A percentile compares a stretch with the other conserved stretches of the same genome.
These are phyloP conservation scores for Chalciporus sphaerocephalus DNA, from an alignment of 768 basidiomycete species.

Conservation along the genomic window DNA sequence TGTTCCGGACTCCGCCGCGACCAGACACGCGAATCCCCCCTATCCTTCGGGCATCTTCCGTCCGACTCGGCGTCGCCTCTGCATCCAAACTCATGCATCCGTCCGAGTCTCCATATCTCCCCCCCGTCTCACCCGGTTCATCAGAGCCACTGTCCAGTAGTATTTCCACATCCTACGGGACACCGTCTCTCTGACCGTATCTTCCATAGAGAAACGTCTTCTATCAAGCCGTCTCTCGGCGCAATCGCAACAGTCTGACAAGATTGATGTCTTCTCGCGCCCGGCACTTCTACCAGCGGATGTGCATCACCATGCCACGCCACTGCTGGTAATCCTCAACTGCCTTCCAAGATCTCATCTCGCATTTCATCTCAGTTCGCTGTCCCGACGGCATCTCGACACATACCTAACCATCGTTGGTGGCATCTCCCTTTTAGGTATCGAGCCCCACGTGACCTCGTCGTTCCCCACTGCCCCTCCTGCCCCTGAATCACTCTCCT, in stretches of 20 bases:
- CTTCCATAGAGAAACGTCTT: not conserved
- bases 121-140: slow-evolving; percentile 17
- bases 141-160: slow-evolving; percentile 10
- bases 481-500: not conserved
- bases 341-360: not conserved
- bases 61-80: slow-evolving; percentile 20
- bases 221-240: not conserved
- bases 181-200: not conserved
- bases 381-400: not conserved
- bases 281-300: not conserved
- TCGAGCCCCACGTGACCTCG: not conserved
- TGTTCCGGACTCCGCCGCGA: slow-evolving; percentile 1
- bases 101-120: not conserved
- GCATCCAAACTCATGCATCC: not conserved
- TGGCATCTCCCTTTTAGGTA: not conserved
- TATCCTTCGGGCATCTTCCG: slow-evolving; percentile 22
- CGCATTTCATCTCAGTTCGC: not conserved
- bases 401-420: not conserved
- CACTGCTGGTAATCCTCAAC: not conserved
- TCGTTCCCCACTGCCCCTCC: not conserved
- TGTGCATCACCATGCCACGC: not conserved
- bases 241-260: not conserved
- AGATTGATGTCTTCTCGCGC: not conserved
- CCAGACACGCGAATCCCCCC: slow-evolving; percentile 14
- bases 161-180: not conserved